phyloP scores from a whole-genome alignment of 345 rosid species.

The Populus pruinosa region DNA sequence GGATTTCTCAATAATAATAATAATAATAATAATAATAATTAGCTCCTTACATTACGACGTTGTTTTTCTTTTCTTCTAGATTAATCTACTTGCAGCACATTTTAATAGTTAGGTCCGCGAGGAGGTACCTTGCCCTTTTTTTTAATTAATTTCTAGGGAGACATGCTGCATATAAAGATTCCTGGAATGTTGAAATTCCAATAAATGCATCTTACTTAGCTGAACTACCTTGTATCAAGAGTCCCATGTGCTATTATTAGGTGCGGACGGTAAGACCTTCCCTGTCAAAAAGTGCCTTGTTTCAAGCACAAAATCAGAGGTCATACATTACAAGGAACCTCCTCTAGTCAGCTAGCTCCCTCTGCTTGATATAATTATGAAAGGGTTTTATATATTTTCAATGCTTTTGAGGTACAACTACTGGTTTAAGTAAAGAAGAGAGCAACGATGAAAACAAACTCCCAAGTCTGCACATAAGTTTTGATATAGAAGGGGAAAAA shows the following conservation, averaged over 20 bases:
- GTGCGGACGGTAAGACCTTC: slow-evolving; percentile 48
- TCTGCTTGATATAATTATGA: not conserved
- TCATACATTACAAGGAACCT: slow-evolving; percentile 10
- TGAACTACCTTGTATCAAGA: slow-evolving; percentile 39
- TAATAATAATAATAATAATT: no score
- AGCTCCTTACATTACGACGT: no score
- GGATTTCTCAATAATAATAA: no score
- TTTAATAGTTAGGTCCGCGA: no score
- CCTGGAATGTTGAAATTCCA: not conserved
- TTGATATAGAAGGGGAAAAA: not conserved
- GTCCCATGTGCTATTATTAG: slow-evolving; percentile 25
- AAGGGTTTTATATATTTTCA: not conserved
- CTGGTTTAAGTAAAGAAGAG: not conserved
- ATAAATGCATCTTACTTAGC: slow-evolving; percentile 25
- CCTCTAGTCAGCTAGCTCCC: not conserved
- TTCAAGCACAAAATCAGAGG: slow-evolving; percentile 1
- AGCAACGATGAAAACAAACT: not conserved
- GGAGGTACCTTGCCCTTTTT: no score
- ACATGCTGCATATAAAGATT: not conserved
- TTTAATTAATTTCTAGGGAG: not conserved
- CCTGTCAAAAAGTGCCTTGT: not conserved
- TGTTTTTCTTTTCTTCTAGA: no score
- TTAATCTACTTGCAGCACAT: no score
- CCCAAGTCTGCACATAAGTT: not conserved
- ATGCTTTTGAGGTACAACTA: not conserved